Evolutionary conservation across 257 asterid species (phyloP).

Genomic region (Schizonepeta tenuifolia): DNA sequence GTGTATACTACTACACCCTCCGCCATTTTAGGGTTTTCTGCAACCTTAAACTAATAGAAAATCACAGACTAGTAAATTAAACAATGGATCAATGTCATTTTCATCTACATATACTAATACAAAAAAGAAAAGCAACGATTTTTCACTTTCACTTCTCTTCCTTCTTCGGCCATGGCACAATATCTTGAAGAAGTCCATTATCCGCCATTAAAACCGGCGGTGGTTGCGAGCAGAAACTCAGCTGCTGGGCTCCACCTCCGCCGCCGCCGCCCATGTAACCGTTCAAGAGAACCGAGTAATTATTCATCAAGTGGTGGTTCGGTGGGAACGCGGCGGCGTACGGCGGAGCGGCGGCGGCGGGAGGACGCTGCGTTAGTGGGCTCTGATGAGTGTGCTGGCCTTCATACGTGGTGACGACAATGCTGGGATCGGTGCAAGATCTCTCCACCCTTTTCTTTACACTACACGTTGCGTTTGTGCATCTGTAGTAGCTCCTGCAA

Average conservation of each 20-base stretch:
- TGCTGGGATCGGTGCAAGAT: constrained; percentile 52
- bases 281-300: constrained; percentile 29
- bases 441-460: constrained; percentile 89
- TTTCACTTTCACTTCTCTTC: constrained; percentile 28
- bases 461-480: constrained; percentile 71
- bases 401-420: constrained; percentile 78
- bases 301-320: constrained; percentile 29
- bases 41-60: constrained; percentile 17
- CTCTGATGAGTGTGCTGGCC: constrained; percentile 78
- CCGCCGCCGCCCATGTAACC: constrained; percentile 12
- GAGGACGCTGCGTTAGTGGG: constrained; percentile 47
- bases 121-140: neutral
- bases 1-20: neutral
- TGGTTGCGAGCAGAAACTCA: constrained; percentile 28
- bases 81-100: constrained; percentile 20
- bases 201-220: constrained; percentile 35
- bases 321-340: neutral
- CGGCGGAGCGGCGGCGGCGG: constrained; percentile 29
- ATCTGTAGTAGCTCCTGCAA: constrained; percentile 78
- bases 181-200: constrained; percentile 63
- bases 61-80: constrained; percentile 9
- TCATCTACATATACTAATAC: constrained; percentile 18
- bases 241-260: constrained; percentile 21
- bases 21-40: constrained; percentile 42
- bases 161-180: constrained; percentile 52